Evolutionary conservation across 2,329 filamentous ascomycete genomes (phyloP).

Genomic region (Meredithiella fracta): DNA sequence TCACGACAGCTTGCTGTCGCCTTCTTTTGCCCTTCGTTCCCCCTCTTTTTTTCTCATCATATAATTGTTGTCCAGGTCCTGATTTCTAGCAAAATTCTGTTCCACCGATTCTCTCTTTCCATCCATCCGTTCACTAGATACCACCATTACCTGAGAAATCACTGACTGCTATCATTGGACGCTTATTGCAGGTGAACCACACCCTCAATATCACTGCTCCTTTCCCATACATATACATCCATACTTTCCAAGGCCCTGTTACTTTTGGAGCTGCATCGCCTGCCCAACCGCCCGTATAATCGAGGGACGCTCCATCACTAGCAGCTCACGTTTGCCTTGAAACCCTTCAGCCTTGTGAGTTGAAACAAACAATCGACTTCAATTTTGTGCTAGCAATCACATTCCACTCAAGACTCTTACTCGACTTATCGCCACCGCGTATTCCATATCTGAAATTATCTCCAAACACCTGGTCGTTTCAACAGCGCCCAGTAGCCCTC

Average conservation of each 20-base stretch:
- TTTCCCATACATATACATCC: constrained; percentile 5
- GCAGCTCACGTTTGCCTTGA: background rate
- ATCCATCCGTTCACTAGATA: background rate
- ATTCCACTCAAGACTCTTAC: background rate
- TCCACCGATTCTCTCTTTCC: background rate
- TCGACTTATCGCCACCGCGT: background rate
- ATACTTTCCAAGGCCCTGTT: background rate
- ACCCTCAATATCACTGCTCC: background rate
- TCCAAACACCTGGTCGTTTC: background rate
- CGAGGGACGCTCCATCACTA: background rate
- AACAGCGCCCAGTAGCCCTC: background rate
- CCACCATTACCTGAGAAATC: background rate
- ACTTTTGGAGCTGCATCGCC: background rate
- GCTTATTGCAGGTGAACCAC: constrained; percentile 6
- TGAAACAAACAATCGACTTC: background rate
- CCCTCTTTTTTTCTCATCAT: background rate
- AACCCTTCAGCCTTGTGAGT: background rate
- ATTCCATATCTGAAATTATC: background rate
- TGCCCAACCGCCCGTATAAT: background rate
- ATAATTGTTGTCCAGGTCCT: background rate
- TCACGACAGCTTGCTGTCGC: background rate
- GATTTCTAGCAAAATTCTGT: background rate
- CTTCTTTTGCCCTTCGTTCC: background rate
- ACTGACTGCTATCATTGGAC: background rate
- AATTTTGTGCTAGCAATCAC: background rate